Conservation (phyloP, 768 basidiomycete genomes). For the Termitomyces sp. region DNA sequence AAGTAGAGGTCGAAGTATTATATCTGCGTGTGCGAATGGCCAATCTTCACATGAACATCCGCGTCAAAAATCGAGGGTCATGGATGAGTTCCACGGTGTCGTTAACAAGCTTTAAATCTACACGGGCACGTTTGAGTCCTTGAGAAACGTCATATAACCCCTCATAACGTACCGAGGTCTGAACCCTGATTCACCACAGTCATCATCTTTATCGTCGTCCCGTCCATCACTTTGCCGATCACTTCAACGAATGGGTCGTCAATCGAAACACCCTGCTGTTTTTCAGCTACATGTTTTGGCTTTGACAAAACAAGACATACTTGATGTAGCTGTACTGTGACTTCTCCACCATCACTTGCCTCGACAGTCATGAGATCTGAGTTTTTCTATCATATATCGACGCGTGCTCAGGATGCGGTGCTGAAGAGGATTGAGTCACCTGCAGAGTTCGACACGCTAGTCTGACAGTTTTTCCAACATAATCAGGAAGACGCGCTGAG, state of each 20-base stretch:
- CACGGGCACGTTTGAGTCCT: constrained; percentile 1
- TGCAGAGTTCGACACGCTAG: constrained; percentile 60
- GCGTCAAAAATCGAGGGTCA: constrained; percentile 49
- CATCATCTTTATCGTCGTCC: constrained; percentile 57
- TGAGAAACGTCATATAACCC: neutral
- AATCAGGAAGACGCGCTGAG: constrained; percentile 52
- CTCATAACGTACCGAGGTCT: constrained; percentile 53
- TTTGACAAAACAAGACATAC: constrained; percentile 30
- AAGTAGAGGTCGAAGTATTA: neutral
- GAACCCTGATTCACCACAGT: constrained; percentile 54
- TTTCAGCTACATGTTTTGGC: neutral
- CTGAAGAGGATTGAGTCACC: constrained; percentile 26
- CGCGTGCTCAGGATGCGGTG: neutral
- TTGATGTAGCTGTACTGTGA: constrained; percentile 40
- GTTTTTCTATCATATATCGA: constrained; percentile 31
- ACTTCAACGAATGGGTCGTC: constrained; percentile 62
- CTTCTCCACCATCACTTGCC: constrained; percentile 66
- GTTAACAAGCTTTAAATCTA: constrained; percentile 62
- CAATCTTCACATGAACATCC: constrained; percentile 38
- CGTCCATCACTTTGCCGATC: constrained; percentile 57
- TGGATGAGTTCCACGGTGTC: constrained; percentile 62
- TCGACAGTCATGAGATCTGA: constrained; percentile 54
- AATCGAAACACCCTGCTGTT: constrained; percentile 40
- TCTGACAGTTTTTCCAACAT: constrained; percentile 54
- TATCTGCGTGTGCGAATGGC: neutral